phyloP scores from a whole-genome alignment of 1,139 yeast species.

The Protomyces macrosporus region DNA sequence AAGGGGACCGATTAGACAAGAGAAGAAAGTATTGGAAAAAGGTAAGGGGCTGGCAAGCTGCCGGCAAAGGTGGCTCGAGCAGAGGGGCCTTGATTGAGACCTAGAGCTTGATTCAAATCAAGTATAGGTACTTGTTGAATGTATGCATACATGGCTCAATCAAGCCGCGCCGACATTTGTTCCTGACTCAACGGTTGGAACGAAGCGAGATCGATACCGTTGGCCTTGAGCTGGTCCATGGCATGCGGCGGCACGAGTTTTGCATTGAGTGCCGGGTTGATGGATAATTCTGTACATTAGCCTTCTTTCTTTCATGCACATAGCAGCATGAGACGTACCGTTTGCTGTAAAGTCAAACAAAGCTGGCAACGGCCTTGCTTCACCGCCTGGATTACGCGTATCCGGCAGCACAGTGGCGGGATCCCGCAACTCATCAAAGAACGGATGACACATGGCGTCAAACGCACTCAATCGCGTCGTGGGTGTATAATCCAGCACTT shows the following conservation, averaged over 20 bases:
- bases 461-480: slow-evolving; percentile 62
- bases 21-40: too few relatives aligned
- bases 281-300: slow-evolving; percentile 38
- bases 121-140: too few relatives aligned
- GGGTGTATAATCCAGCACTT: slow-evolving; percentile 72
- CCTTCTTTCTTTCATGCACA: not conserved
- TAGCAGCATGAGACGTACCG: slow-evolving; percentile 1
- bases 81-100: too few relatives aligned
- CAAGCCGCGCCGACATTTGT: slow-evolving; percentile 27
- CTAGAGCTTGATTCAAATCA: too few relatives aligned
- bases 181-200: slow-evolving; percentile 41
- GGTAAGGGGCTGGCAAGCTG: too few relatives aligned
- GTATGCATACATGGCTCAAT: not conserved
- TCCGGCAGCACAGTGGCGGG: slow-evolving; percentile 53
- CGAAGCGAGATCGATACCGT: slow-evolving; percentile 40
- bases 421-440: slow-evolving; percentile 69
- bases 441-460: slow-evolving; percentile 62
- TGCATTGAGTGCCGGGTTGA: slow-evolving; percentile 42
- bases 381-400: slow-evolving; percentile 40
- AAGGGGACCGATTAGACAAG: too few relatives aligned
- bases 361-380: slow-evolving; percentile 42
- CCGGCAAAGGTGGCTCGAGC: too few relatives aligned
- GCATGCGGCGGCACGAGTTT: slow-evolving; percentile 43
- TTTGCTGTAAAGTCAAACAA: slow-evolving; percentile 42
- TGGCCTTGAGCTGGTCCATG: slow-evolving; percentile 35